Evolutionary conservation across 2,329 filamentous ascomycete genomes (phyloP).

Genomic region (Hypoxylon sp.): DNA sequence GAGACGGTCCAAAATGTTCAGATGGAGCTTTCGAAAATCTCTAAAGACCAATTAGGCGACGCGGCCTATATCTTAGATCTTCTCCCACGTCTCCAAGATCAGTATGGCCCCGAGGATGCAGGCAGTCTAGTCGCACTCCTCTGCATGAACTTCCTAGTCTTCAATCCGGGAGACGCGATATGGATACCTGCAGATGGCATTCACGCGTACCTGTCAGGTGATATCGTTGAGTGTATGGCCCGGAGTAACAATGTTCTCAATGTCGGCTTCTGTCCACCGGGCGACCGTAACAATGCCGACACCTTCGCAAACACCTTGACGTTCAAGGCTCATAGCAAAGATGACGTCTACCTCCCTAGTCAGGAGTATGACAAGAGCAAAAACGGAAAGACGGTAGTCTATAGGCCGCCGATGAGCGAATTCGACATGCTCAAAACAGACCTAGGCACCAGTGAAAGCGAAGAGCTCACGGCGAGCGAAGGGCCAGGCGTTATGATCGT

Average conservation of each 20-base stretch:
- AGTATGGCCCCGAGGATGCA: slow-evolving; percentile 75
- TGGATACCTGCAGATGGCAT: slow-evolving; percentile 82
- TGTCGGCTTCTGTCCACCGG: slow-evolving; percentile 79
- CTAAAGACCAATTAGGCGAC: slow-evolving; percentile 63
- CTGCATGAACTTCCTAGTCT: slow-evolving; percentile 80
- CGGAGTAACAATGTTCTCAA: slow-evolving; percentile 82
- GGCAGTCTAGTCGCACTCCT: slow-evolving; percentile 78
- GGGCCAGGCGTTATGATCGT: slow-evolving; percentile 77
- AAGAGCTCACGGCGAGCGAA: slow-evolving; percentile 67
- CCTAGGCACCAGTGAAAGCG: slow-evolving; percentile 70
- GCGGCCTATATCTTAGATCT: slow-evolving; percentile 75
- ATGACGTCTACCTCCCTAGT: slow-evolving; percentile 69
- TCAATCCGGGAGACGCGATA: slow-evolving; percentile 76
- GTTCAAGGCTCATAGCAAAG: slow-evolving; percentile 72
- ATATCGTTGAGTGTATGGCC: slow-evolving; percentile 86
- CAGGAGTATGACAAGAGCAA: slow-evolving; percentile 65
- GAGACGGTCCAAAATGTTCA: slow-evolving; percentile 68
- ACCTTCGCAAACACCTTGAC: slow-evolving; percentile 74
- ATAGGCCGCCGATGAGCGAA: slow-evolving; percentile 78
- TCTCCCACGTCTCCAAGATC: slow-evolving; percentile 73
- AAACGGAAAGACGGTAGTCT: slow-evolving; percentile 73
- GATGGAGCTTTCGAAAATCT: slow-evolving; percentile 64
- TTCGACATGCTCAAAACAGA: slow-evolving; percentile 77
- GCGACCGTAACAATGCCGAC: slow-evolving; percentile 75
- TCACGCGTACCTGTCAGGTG: slow-evolving; percentile 79